Evolutionary conservation across 2,329 filamentous ascomycete genomes (phyloP), one percentile per base, ranked within the genome.

Genomic region (Aureobasidium namibiae): DNA sequence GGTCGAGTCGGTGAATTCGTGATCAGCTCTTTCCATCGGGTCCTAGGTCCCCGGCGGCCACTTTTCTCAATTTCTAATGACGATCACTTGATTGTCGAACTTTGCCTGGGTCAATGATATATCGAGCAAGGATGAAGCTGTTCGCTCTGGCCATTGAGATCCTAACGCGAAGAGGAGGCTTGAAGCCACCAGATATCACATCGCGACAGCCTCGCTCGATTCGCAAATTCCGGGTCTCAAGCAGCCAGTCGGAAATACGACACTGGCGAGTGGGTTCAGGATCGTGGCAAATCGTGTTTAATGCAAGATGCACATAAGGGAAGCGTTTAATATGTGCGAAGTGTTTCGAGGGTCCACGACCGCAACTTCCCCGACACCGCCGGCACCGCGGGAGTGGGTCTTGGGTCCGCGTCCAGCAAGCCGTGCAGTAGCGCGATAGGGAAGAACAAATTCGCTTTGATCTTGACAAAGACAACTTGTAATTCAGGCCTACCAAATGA

Each of bases 281-380:
- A 26, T 39, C 21, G 21, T 26, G 21, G 18, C 36, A 45, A 33
- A 26, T 42, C 14, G 24, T 41, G 8, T 10, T n/a, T 38, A 18
- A 33, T 54, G 50, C 50, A 33, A 54, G 38, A 54, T 42, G 36
- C 50, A 42, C 38, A 38, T 42, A 54, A 54, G 23, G n/a, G 50
- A 31, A 33, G 33, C n/a, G 21, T 44, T 36, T 45, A 56, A 56
- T 54, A 41, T 54, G 50, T 26, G 38, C 23, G 36, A 42, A 18
- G 29, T 14, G 23, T 6, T 23, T 23, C 21, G 16, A 39, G 34
- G 33, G 8, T 18, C 48, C 48, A 39, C 48, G 23, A 34, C 9
- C 16, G 21, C 48, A 13, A 23, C 23, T 8, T n/a, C 50, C 50
- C 50, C 16, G 36, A 33, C 50, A n/a, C 50, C 50, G 50, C 33